Evolutionary conservation across 2,329 filamentous ascomycete genomes (phyloP), one percentile per base, ranked within the genome.

Genomic region (Elsinoe batatas): DNA sequence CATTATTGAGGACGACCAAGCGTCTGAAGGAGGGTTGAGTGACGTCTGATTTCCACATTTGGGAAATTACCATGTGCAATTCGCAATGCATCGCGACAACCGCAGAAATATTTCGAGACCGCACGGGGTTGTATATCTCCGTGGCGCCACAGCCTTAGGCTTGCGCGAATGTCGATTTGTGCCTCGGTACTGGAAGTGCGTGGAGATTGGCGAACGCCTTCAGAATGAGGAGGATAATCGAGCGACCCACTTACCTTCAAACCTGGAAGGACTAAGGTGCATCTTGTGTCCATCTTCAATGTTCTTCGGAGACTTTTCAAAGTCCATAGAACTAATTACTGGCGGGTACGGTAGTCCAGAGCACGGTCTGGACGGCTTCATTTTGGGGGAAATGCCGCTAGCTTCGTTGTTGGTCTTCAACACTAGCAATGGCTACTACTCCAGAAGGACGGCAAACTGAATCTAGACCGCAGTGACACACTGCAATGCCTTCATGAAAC

Each of bases 1-100:
- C 75, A 53, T 66, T 94, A n/a, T 74, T 83, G 17, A 66, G 76
- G 56, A 75, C 78, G 12, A 67, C 75, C 12, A 81, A 82, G 66
- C 76, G 79, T 56, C 63, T 79, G 37, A 79, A 80, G 61, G 79
- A 77, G 60, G 59, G 57, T 4, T 67, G 61, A 66, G 10, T 13
- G 2, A 32, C 11, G 10, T 35, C 20, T 44, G 37, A 17, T 11
- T 3, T 30, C 18, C 7, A 7, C n/a, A 10, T 38, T 18, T 26
- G 40, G 7, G 26, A 30, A 8, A 5, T 30, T 30, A 8, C 26
- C 26, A 30, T 30, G 26, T 30, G 26, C 26, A 30, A 5, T 30
- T 30, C 26, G 26, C 26, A 5, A 7, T 30, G 26, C 26, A 30
- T 30, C 8, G 26, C 26, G 26, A 30, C 26, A 30, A 30, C 7